Evolutionary conservation across 2,329 filamentous ascomycete genomes (phyloP).

Genomic region (Sphaerulina vaccinii): DNA sequence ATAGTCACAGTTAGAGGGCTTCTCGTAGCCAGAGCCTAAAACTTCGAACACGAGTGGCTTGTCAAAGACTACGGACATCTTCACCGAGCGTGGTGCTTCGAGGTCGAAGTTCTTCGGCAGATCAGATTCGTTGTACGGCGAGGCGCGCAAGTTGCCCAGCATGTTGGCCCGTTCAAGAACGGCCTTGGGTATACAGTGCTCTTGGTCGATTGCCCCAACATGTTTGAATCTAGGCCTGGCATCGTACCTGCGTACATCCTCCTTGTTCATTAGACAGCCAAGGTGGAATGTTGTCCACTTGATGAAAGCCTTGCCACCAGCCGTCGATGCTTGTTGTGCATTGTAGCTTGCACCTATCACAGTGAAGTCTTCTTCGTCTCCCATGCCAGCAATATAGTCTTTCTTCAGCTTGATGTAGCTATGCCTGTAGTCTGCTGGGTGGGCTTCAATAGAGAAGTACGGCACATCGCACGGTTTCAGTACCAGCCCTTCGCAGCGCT

Average conservation of each 20-base stretch:
- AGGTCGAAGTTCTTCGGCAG: constrained; percentile 27
- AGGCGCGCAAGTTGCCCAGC: constrained; percentile 41
- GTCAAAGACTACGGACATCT: constrained; percentile 59
- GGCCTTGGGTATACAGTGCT: constrained; percentile 47
- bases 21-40: constrained; percentile 76
- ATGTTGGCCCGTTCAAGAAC: constrained; percentile 47
- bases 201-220: constrained; percentile 55
- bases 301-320: constrained; percentile 45
- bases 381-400: constrained; percentile 75
- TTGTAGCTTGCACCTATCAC: constrained; percentile 74
- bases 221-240: constrained; percentile 63
- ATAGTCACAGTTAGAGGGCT: constrained; percentile 65
- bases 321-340: constrained; percentile 58
- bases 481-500: constrained; percentile 73
- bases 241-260: constrained; percentile 53
- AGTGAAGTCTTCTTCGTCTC: constrained; percentile 73
- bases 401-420: constrained; percentile 79
- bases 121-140: constrained; percentile 30
- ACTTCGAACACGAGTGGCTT: constrained; percentile 76
- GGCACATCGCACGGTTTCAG: constrained; percentile 73
- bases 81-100: constrained; percentile 19
- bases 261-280: constrained; percentile 70
- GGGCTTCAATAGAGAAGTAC: constrained; percentile 58
- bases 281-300: constrained; percentile 79
- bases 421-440: constrained; percentile 22